These are phyloP conservation scores for Colletotrichum musae DNA, from an alignment of 2,329 filamentous ascomycete genomes.

Conservation along the genomic window DNA sequence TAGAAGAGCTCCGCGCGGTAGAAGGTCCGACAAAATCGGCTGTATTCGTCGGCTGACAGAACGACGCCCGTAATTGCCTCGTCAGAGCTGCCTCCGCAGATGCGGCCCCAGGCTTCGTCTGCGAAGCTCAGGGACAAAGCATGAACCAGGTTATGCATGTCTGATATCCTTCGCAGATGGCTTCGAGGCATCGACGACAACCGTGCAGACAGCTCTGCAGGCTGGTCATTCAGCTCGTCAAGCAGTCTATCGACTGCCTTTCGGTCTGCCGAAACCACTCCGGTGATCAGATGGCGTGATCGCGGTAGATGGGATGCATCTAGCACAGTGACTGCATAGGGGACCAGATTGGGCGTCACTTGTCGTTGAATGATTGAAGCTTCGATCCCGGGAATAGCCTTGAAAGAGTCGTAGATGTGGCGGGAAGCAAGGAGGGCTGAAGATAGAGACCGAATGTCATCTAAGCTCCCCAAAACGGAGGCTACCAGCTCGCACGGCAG, in stretches of 20 bases:
- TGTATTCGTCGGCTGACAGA: neutral
- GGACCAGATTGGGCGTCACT: neutral
- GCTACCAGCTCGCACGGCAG: conserved; percentile 3
- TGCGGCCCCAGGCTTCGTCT: neutral
- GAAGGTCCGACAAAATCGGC: neutral
- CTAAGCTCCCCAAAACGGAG: neutral
- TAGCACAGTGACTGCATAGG: neutral
- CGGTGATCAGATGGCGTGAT: neutral
- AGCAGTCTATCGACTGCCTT: neutral
- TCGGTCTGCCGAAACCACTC: too few species aligned
- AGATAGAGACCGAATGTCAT: neutral
- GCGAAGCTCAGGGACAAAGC: neutral
- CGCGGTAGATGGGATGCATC: conserved; percentile 1
- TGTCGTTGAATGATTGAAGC: neutral
- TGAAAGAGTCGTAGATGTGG: conserved; percentile 13
- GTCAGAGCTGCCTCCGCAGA: neutral
- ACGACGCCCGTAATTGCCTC: too few species aligned
- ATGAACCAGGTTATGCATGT: neutral
- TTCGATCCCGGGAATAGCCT: neutral
- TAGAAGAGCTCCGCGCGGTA: conserved; percentile 11
- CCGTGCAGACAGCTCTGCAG: neutral
- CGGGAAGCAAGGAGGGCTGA: neutral
- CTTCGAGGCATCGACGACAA: neutral
- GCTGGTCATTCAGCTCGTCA: neutral
- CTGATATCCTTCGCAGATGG: neutral